Evolutionary conservation across 2,329 filamentous ascomycete genomes (phyloP).

Genomic region (Fusarium ambrosium): DNA sequence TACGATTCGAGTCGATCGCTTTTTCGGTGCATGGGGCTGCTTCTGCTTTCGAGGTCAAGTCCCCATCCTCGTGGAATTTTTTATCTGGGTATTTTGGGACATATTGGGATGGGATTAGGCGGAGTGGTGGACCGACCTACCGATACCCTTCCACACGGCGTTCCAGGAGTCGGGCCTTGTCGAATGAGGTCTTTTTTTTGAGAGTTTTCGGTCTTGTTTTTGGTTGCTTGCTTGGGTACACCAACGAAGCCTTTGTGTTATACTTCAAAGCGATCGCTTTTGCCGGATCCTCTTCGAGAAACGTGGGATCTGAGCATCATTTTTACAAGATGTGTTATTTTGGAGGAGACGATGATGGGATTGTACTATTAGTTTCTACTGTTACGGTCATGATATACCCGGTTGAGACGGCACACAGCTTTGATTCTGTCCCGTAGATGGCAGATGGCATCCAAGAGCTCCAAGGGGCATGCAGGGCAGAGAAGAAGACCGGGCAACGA

Average conservation of each 20-base stretch:
- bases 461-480: conserved; percentile 1
- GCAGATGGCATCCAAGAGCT: conserved; percentile 12
- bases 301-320: background rate
- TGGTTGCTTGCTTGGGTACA: conserved; percentile 18
- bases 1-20: conserved; percentile 50
- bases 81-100: conserved; percentile 33
- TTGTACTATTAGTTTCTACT: conserved; percentile 47
- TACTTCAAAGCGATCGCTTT: conserved; percentile 43
- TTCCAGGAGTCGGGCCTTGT: conserved; percentile 40
- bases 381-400: conserved; percentile 48
- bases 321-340: conserved; percentile 29
- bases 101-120: conserved; percentile 36
- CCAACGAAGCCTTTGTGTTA: conserved; percentile 21
- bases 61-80: conserved; percentile 31
- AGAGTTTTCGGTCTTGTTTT: conserved; percentile 18
- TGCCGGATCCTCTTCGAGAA: conserved; percentile 17
- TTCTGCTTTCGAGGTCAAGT: conserved; percentile 25
- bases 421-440: conserved; percentile 28
- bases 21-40: conserved; percentile 39
- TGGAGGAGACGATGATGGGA: conserved; percentile 12
- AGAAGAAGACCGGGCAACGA: conserved; percentile 20
- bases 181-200: conserved; percentile 15
- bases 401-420: conserved; percentile 31
- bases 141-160: conserved; percentile 48
- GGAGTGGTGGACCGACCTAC: conserved; percentile 44